Evolutionary conservation across 768 basidiomycete genomes (phyloP).

Genomic region (Leucogyrophana mollusca): DNA sequence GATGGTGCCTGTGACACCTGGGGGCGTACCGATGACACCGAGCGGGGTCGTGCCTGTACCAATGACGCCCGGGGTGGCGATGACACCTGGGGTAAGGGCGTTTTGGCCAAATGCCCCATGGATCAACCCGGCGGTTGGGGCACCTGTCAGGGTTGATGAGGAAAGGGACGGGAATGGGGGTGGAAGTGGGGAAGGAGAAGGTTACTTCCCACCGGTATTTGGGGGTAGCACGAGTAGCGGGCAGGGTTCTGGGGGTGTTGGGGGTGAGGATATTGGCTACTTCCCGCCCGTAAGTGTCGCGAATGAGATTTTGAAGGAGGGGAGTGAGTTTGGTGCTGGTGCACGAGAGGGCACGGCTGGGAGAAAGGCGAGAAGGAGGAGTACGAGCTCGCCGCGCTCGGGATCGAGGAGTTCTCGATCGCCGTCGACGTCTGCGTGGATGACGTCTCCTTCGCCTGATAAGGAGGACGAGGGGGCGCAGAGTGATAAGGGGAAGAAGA

Average conservation of each 20-base stretch:
- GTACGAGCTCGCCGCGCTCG: constrained; percentile 1
- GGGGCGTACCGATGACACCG: constrained; percentile 20
- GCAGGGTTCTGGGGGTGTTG: constrained; percentile 15
- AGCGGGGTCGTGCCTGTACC: constrained; percentile 4
- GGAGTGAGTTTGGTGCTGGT: constrained; percentile 2
- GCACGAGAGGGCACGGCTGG: constrained; percentile 1
- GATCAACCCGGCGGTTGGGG: constrained; percentile 63
- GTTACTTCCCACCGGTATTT: constrained; percentile 45
- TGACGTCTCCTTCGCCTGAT: constrained; percentile 9
- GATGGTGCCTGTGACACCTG: constrained; percentile 12
- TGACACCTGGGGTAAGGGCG: constrained; percentile 61
- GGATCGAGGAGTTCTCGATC: constrained; percentile 4
- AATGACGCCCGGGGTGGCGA: constrained; percentile 22
- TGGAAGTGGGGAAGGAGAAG: constrained; percentile 32
- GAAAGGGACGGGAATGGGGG: constrained; percentile 6
- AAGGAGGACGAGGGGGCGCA: not conserved
- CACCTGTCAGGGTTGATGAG: constrained; percentile 42
- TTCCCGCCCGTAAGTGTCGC: constrained; percentile 33
- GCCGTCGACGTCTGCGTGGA: constrained; percentile 7
- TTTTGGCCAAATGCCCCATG: constrained; percentile 64
- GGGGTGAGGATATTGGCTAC: constrained; percentile 26
- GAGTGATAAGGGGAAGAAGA: constrained; percentile 13
- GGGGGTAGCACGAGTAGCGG: constrained; percentile 14
- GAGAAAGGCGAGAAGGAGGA: not conserved
- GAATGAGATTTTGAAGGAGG: constrained; percentile 36